Evolutionary conservation across 108 stramenopile genomes (phyloP), one percentile per base, ranked within the genome.

Genomic region (Cyclotella baltica): DNA sequence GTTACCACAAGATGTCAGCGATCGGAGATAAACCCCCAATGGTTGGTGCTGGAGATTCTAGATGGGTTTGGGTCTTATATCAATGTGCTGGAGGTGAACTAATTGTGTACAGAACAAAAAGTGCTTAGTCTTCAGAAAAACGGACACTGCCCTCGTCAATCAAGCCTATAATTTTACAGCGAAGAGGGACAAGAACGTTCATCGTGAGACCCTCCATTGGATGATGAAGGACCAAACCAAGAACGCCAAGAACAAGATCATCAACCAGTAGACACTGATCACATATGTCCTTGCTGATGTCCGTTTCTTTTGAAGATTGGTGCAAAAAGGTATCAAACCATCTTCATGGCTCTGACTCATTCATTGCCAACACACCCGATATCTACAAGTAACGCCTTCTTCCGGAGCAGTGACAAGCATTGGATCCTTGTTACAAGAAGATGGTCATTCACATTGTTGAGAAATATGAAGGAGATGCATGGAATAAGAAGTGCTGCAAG

Each of bases 11-110:
- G 3, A 15, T 77, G 40, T 62, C 69, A 23, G 56, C 61, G 18
- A 47, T 77, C 4, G n/a, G 23, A 31, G 76, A 77, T 5, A n/a
- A 77, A 77, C 40, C 25, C 36, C 1, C 20, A 70, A 9, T 77
- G 68, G 76, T 47, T n/a, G 1, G 20, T 77, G 28, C 3, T 37
- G 1, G 76, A 77, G 46, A 16, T 77, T 0, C 50, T 72, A 3
- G 76, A 77, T 72, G 76, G 68, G 16, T 77, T 77, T 58, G 58
- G 58, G 25, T 65, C 76, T 13, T 69, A 77, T 48, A 43, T 61
- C 13, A 71, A 70, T 37, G 33, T 36, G 0, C 25, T 77, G 30
- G 27, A 3, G 8, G 76, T 69, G 4, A 31, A 71, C 35, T 25
- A 77, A 46, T 16, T 77, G 6, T 34, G 59, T 8, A 13, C 10